phyloP scores from a whole-genome alignment of 106 monocot genomes.

The Triglochin maritima region DNA sequence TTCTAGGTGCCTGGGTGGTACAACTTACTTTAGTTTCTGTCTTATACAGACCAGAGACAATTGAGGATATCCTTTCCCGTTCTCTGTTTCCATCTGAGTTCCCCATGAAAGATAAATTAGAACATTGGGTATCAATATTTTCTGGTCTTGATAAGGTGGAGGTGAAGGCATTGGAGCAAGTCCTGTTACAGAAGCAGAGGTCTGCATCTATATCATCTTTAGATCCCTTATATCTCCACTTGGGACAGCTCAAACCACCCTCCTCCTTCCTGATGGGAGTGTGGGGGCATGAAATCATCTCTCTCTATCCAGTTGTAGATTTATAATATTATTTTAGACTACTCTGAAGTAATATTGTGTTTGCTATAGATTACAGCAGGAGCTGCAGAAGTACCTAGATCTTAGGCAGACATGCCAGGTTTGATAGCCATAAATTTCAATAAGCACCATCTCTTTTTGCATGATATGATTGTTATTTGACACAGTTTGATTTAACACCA shows the following conservation, averaged over 20 bases:
- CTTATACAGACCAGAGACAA: constrained; percentile 56
- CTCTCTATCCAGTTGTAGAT: not conserved
- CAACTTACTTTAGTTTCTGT: not conserved
- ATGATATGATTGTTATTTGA: not conserved
- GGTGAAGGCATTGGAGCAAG: constrained; percentile 82
- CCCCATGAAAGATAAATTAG: constrained; percentile 55
- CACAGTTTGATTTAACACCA: constrained; percentile 29
- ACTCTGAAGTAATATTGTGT: constrained; percentile 21
- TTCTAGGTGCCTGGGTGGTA: too few species aligned
- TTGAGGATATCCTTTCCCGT: constrained; percentile 70
- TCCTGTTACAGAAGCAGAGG: constrained; percentile 93
- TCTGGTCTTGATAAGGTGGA: constrained; percentile 77
- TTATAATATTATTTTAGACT: not conserved
- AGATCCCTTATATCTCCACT: not conserved
- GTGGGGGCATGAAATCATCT: not conserved
- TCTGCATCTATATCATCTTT: constrained; percentile 11
- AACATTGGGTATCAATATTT: constrained; percentile 60
- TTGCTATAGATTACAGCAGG: constrained; percentile 91
- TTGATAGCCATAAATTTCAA: constrained; percentile 9
- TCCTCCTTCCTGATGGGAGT: too few species aligned
- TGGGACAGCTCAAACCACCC: too few species aligned
- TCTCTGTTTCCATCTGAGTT: constrained; percentile 75
- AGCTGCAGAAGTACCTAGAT: constrained; percentile 80
- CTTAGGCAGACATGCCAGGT: constrained; percentile 74
- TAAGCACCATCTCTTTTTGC: not conserved